These are phyloP conservation scores for Clausena lansium DNA, from an alignment of 345 rosid species.

Conservation along the genomic window DNA sequence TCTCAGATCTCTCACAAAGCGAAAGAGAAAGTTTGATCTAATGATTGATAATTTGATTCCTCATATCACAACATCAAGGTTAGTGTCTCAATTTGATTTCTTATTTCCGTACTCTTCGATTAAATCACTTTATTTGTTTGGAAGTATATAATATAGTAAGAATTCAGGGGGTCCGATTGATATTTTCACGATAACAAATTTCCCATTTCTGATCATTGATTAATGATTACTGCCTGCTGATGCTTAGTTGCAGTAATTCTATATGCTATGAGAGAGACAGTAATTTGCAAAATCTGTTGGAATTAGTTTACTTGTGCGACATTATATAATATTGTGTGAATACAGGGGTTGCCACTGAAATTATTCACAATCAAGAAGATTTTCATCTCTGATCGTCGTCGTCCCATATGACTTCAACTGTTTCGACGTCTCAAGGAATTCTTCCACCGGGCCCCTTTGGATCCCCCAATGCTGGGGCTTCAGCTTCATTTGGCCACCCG, in stretches of 20 bases:
- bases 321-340: not conserved
- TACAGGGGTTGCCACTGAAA: not conserved
- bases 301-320: not conserved
- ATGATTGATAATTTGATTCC: not conserved
- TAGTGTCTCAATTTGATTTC: not conserved
- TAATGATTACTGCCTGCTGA: not conserved
- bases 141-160: not conserved
- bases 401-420: conserved; percentile 49
- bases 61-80: not conserved
- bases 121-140: too few relatives aligned
- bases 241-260: not conserved
- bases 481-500: conserved; percentile 31
- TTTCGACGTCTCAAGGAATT: conserved; percentile 35
- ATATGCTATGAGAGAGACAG: not conserved
- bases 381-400: conserved; percentile 14
- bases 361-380: not conserved
- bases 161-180: not conserved
- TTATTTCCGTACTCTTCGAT: not conserved
- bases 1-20: not conserved
- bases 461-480: conserved; percentile 23
- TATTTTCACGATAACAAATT: not conserved
- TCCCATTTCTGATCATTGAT: too few relatives aligned
- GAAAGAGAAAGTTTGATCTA: not conserved
- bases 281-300: not conserved
- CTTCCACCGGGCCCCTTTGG: conserved; percentile 35